A percentile compares a stretch with the other conserved stretches of the same genome.
Evolutionary conservation across 148 eudicot species (phyloP).

Genomic region (Cornus controversa): DNA sequence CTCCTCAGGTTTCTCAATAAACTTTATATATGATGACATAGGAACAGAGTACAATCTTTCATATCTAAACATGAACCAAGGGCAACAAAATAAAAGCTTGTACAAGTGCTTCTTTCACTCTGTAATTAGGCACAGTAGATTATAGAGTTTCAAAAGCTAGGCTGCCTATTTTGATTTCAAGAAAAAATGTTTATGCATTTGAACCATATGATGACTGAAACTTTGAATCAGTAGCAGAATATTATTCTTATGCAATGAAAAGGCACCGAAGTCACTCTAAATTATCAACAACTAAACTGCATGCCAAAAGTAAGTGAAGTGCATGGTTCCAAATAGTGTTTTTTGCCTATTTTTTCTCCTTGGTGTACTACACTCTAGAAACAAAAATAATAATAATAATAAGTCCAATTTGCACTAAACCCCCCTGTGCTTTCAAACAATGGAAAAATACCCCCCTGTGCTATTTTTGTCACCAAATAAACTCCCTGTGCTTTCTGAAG

Average conservation of each 20-base stretch:
- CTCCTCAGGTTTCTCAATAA: background rate
- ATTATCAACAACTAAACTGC: conserved; percentile 3
- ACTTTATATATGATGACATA: background rate
- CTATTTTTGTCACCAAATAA: too few relatives aligned
- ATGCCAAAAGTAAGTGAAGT: conserved; percentile 2
- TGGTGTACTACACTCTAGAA: background rate
- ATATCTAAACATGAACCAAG: background rate
- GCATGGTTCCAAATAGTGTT: conserved; percentile 8
- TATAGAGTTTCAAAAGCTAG: too few relatives aligned
- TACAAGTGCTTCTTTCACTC: background rate
- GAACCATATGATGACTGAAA: too few relatives aligned
- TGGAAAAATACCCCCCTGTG: too few relatives aligned
- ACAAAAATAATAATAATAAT: too few relatives aligned
- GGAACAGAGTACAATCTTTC: background rate
- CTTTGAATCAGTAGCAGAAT: too few relatives aligned
- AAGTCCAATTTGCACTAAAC: too few relatives aligned
- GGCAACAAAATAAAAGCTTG: background rate
- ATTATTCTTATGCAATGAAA: background rate
- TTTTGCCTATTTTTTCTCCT: conserved; percentile 5
- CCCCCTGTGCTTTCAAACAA: too few relatives aligned
- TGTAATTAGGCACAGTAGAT: too few relatives aligned
- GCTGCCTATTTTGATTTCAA: too few relatives aligned
- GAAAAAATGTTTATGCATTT: background rate
- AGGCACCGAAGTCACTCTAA: background rate
- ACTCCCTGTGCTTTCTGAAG: too few relatives aligned